Conservation (phyloP, 495 filamentous ascomycete genomes). For the Hamigera avellanea region DNA sequence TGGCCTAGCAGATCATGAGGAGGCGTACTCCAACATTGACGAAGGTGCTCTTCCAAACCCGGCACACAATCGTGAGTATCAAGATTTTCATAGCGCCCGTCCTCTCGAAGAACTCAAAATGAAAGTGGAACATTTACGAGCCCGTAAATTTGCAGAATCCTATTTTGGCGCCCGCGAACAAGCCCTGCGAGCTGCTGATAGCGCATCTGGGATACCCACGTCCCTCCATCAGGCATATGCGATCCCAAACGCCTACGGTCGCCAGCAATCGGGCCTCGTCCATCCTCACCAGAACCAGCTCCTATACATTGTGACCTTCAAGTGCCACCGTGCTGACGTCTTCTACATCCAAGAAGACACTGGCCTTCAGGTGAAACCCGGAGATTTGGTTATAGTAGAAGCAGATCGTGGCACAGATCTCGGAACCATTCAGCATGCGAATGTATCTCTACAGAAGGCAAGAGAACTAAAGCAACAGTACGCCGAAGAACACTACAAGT, state of each 20-base stretch:
- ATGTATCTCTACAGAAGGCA: constrained; percentile 71
- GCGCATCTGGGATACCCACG: constrained; percentile 24
- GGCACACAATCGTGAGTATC: constrained; percentile 34
- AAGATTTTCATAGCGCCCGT: constrained; percentile 22
- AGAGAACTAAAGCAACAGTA: constrained; percentile 81
- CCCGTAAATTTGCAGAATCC: constrained; percentile 33
- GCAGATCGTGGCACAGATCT: constrained; percentile 93
- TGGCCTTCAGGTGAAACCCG: constrained; percentile 76
- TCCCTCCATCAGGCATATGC: constrained; percentile 45
- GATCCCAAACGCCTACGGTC: constrained; percentile 33
- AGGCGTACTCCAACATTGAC: constrained; percentile 22
- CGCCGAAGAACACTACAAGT: constrained; percentile 86
- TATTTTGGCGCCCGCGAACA: constrained; percentile 37
- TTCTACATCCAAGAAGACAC: constrained; percentile 96
- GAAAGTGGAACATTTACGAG: constrained; percentile 33
- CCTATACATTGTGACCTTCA: constrained; percentile 92
- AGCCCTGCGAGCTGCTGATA: constrained; percentile 24
- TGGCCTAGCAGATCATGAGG: constrained; percentile 26
- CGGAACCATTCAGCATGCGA: constrained; percentile 79
- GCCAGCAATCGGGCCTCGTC: constrained; percentile 47
- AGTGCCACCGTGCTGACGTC: constrained; percentile 85
- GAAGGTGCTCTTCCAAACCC: constrained; percentile 20
- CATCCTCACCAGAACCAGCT: constrained; percentile 70
- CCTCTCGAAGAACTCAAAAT: constrained; percentile 22
- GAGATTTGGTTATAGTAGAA: constrained; percentile 94